phyloP scores from a whole-genome alignment of 768 basidiomycete species.

The Mycena floridula region DNA sequence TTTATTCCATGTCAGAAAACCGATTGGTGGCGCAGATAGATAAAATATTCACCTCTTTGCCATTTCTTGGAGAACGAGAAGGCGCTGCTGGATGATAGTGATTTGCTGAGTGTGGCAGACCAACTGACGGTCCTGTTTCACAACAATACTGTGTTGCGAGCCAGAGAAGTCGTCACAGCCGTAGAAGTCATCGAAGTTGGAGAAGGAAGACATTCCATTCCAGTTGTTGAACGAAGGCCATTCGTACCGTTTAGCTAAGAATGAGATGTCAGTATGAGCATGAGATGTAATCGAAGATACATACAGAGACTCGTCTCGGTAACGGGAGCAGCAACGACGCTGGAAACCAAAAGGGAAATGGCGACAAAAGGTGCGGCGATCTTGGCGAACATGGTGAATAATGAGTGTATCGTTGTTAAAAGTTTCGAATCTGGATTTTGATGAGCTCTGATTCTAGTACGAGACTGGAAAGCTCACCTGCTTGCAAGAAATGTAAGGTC shows the following conservation, averaged over 20 bases:
- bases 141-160: conserved; percentile 11
- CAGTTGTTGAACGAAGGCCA: conserved; percentile 13
- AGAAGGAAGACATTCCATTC: conserved; percentile 10
- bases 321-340: conserved; percentile 87
- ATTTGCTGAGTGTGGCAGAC: conserved; percentile 14
- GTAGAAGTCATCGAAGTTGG: conserved; percentile 9
- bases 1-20: not conserved
- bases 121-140: conserved; percentile 13
- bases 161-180: conserved; percentile 15
- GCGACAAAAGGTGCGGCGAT: conserved; percentile 41
- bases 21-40: not conserved
- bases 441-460: not conserved
- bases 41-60: conserved; percentile 16
- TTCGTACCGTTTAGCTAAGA: not conserved
- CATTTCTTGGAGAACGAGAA: conserved; percentile 20
- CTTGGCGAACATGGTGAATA: conserved; percentile 31
- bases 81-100: conserved; percentile 20
- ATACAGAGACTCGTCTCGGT: no score
- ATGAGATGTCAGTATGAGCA: not conserved
- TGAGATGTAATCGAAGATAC: no score
- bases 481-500: conserved; percentile 21
- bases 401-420: conserved; percentile 13
- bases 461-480: conserved; percentile 13
- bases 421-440: conserved; percentile 9
- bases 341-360: conserved; percentile 95